phyloP scores from a whole-genome alignment of 805 yeast genomes.

The Yamadazyma phyllophila region DNA sequence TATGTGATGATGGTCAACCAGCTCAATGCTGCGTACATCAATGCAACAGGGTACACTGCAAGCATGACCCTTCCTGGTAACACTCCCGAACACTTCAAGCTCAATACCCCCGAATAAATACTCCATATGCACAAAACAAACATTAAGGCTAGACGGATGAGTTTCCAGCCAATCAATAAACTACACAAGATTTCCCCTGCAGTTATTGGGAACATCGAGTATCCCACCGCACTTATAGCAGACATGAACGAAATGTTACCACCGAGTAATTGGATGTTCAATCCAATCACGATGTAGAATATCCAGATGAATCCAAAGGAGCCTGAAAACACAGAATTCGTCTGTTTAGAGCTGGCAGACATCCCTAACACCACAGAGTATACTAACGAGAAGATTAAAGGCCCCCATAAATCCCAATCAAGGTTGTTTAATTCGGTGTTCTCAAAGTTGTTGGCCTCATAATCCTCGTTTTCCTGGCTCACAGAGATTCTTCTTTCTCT shows the following conservation, averaged over 20 bases:
- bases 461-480: conserved; percentile 21
- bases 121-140: conserved; percentile 57
- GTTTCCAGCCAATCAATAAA: conserved; percentile 44
- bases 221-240: conserved; percentile 69
- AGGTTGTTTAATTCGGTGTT: conserved; percentile 23
- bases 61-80: conserved; percentile 57
- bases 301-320: conserved; percentile 64
- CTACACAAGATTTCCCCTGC: conserved; percentile 50
- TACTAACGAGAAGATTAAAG: conserved; percentile 57
- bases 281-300: conserved; percentile 57
- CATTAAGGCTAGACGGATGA: conserved; percentile 49
- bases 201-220: conserved; percentile 65
- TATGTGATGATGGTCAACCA: conserved; percentile 66
- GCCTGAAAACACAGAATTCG: conserved; percentile 58
- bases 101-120: conserved; percentile 58
- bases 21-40: conserved; percentile 59
- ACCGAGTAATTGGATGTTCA: conserved; percentile 62
- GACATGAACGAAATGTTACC: conserved; percentile 64
- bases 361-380: conserved; percentile 54
- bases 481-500: conserved; percentile 27
- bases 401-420: conserved; percentile 74
- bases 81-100: conserved; percentile 65
- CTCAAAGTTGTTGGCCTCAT: conserved; percentile 29
- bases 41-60: conserved; percentile 65
- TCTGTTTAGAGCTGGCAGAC: conserved; percentile 43